Evolutionary conservation across 805 yeast genomes (phyloP), one percentile per base, ranked within the genome.

Genomic region (Candida arabinofermentans): DNA sequence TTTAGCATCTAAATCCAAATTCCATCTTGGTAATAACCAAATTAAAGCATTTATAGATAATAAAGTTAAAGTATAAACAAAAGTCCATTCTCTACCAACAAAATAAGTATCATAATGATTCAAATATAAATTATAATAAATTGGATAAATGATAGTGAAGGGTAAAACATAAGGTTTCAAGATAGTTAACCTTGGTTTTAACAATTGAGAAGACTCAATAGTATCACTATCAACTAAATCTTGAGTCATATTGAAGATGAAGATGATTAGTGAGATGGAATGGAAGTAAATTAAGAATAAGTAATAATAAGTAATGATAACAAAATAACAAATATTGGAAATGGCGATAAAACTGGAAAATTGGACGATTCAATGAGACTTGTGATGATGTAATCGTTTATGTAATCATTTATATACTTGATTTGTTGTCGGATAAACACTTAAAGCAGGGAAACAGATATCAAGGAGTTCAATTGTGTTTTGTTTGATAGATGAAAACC

Each of bases 11-110:
- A 91, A 65, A 37, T 77, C 72, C 46, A 89, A 74, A 59, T 81
- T 88, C 99, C 99, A 91, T 56, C 84, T 83, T n/a, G 98, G 96
- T 77, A 88, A 77, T 61, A 91, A 75, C 83, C 89, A 75, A 43
- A 91, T 69, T 59, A 91, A 69, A 34, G 81, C 67, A 59, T 91
- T 95, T 44, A 84, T 46, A 2, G 96, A 79, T 27, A 83, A 62
- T 39, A 90, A 71, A 5, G 89, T 63, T 46, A 95, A 83, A 19
- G 88, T 69, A 57, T 79, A 90, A 27, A 91, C 93, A 62, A 86
- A 87, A 0, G 98, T 93, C 98, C 99, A 93, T 66, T 91, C 99
- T 35, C 83, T 75, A 21, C 96, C 96, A 34, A 75, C 84, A 56
- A 91, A 84, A 59, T 86, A 86, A 43, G 66, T 70, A 43, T 91